A percentile compares a stretch with the other conserved stretches of the same genome.
Conservation (phyloP, 1,139 yeast genomes). For the Nadsonia starkeyi-henricii region DNA sequence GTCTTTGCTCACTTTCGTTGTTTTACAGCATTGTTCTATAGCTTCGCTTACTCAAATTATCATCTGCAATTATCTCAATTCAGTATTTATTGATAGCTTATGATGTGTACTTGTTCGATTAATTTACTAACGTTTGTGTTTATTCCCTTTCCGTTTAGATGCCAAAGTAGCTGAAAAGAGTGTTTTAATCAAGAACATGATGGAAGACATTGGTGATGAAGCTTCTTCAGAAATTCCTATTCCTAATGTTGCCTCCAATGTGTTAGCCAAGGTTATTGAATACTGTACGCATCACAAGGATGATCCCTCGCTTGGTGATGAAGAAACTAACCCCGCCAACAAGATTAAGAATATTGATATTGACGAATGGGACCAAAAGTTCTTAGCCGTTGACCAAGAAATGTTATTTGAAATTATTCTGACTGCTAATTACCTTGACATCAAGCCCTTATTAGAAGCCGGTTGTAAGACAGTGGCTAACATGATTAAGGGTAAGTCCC, state of each 20-base stretch:
- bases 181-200: constrained; percentile 75
- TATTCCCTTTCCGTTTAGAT: constrained; percentile 31
- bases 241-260: constrained; percentile 65
- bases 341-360: constrained; percentile 22
- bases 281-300: constrained; percentile 97
- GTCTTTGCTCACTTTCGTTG: too few species aligned
- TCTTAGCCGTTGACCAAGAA: constrained; percentile 93
- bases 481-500: constrained; percentile 91
- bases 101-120: too few species aligned
- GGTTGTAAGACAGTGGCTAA: constrained; percentile 97
- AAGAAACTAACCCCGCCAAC: constrained; percentile 31
- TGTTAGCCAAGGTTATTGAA: constrained; percentile 79
- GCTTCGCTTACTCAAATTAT: too few species aligned
- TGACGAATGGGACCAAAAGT: constrained; percentile 89
- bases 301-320: constrained; percentile 58
- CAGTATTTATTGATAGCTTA: too few species aligned
- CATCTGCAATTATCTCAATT: too few species aligned
- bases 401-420: constrained; percentile 93
- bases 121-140: too few species aligned
- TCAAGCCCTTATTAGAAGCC: constrained; percentile 82
- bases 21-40: too few species aligned
- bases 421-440: constrained; percentile 92
- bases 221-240: constrained; percentile 79
- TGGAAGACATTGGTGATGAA: constrained; percentile 47
- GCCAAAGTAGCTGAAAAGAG: constrained; percentile 84